Base-by-base conservation (phyloP, 495 filamentous ascomycete genomes). In the Amniculicola lignicola region DNA sequence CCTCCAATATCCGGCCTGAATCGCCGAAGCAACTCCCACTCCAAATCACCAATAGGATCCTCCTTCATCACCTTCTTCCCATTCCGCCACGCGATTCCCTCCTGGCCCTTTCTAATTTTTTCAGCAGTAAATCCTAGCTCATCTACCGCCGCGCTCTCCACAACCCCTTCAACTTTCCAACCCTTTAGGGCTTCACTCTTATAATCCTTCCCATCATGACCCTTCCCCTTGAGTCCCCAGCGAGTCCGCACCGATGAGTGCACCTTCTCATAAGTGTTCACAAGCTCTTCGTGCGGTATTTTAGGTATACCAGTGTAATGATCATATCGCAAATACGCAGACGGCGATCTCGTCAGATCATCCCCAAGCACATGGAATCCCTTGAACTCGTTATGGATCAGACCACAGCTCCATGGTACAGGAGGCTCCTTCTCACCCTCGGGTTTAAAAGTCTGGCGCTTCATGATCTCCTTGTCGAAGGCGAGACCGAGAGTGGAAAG, bases 381-480 rank as follows among this genome's bases (percentile, higher is more conserved):
- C 47, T 39, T 51, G 35, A 38, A 51, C 33, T 51, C 47, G 15
- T 51, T 51, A 21, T 51, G 47, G 47, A 51, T 85, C 35, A 85
- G 82, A 51, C 90, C 89, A 87, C 88, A 93, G 84, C 71, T 89
- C 84, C 70, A 90, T 85, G 28, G 14, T 2, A 44, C 24, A 88
- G 77, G 28, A 4, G 24, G 16, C 22, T 60, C 36, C n/a, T n/a
- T n/a, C 10, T 37, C 9, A 3, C 47, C 47, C 40, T 38, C 2
- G 11, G 47, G 47, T 35, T 37, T 73, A 73, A 10, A 76, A 71
- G 44, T 69, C 64, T 85, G 82, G 5, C 84, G 78, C 87, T 88
- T 91, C 23, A 88, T 89, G 67, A 90, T 91, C 9, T 86, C 88
- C 67, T 88, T 79, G 61, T 88, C 90, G 60, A 47, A 40, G n/a